Evolutionary conservation across 176 grass and related monocot genomes (phyloP).

Genomic region (Zizania latifolia): DNA sequence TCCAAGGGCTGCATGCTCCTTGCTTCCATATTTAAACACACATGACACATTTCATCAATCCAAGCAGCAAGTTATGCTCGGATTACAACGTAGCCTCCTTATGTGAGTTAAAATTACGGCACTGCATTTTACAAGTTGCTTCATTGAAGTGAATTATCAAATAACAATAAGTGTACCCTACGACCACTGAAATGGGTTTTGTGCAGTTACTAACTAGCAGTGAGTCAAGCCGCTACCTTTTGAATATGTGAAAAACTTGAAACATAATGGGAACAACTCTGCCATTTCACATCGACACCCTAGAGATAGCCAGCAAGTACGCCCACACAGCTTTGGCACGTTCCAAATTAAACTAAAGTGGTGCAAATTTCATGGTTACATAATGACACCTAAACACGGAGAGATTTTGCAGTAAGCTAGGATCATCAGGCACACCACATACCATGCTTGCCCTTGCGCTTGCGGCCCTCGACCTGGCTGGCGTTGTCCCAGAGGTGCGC

Average conservation of each 20-base stretch:
- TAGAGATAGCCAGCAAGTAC: neutral
- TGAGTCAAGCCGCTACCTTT: neutral
- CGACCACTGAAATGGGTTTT: neutral
- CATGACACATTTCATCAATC: neutral
- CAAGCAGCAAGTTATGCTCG: neutral
- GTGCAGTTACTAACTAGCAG: neutral
- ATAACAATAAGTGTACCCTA: neutral
- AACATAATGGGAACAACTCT: neutral
- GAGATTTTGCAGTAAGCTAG: neutral
- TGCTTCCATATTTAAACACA: neutral
- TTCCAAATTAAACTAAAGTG: neutral
- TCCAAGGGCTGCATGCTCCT: neutral
- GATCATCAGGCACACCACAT: neutral
- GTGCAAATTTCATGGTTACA: neutral
- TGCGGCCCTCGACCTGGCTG: constrained; percentile 58
- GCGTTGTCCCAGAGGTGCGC: constrained; percentile 84
- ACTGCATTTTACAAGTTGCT: neutral
- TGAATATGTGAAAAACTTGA: neutral
- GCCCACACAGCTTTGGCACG: too few relatives aligned
- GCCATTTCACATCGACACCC: neutral
- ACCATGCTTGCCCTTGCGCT: constrained; percentile 74
- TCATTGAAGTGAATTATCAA: neutral
- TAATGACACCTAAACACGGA: neutral
- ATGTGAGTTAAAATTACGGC: neutral
- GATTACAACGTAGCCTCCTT: neutral